Evolutionary conservation across 192 early-diverging fungal species (phyloP), one percentile per base, ranked within the genome.

Genomic region (Paraglomus brasilianum): DNA sequence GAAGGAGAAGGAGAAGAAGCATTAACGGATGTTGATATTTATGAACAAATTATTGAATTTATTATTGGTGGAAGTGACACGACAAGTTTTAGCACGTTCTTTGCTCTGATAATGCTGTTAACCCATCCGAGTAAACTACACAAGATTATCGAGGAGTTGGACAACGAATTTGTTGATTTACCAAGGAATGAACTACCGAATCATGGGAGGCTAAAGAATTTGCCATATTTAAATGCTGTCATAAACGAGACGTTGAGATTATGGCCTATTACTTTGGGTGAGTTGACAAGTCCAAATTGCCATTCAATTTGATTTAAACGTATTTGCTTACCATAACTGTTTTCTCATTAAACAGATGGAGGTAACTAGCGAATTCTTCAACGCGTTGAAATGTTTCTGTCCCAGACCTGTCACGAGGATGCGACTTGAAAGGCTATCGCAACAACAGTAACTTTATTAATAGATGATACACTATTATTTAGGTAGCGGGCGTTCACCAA

Each of bases 211-310:
- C 60, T 84, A 44, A 86, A 84, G 64, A 60, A 76, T 21, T 72
- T 86, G 19, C 78, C 82, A 45, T 82, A 77, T 65, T 60, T 85
- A 45, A 87, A 83, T 53, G 79, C 81, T 22, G 80, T 86, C 30
- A 78, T 86, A 70, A 74, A 85, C 48, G 87, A 88, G 57, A 82
- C 85, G 24, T 67, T 82, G 59, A 74, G 84, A 48, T 58, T 86
- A 13, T 71, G 82, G 67, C 79, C 85, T 19, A 75, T 82, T 47
- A 77, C 73, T 10, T 56, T 56, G 41, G 66, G 66, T 68, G 17
- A 21, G 22, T 48, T 46, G 48, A 66, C 30, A 17, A n/a, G 30
- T 21, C 22, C 17, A 39, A 21, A 22, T 15, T 64, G 21, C 17
- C 21, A 10, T 0, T 22, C 48, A 6, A 47, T 11, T 8, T n/a